Evolutionary conservation across 305 asterid genomes (phyloP).

Genomic region (Fraxinus greggii): DNA sequence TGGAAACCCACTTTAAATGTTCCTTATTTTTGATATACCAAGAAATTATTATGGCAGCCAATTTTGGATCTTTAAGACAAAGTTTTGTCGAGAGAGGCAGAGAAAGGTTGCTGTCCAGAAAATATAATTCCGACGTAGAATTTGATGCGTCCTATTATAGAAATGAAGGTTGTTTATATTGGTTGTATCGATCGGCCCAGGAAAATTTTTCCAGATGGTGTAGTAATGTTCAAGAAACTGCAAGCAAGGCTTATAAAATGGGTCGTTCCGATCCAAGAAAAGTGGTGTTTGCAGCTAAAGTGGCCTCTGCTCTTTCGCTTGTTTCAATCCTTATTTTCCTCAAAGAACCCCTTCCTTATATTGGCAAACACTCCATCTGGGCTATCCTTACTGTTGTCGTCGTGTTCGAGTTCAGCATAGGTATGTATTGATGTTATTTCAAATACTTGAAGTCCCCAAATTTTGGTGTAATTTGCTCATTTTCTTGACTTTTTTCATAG

Average conservation of each 20-base stretch:
- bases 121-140: constrained; percentile 45
- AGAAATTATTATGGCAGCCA: constrained; percentile 36
- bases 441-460: not conserved
- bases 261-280: constrained; percentile 87
- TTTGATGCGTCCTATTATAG: constrained; percentile 29
- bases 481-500: constrained; percentile 16
- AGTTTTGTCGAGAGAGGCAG: constrained; percentile 60
- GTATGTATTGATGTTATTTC: constrained; percentile 26
- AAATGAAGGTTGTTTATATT: constrained; percentile 32
- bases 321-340: constrained; percentile 75
- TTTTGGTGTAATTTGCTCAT: not conserved
- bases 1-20: not conserved
- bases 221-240: constrained; percentile 23
- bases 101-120: constrained; percentile 49
- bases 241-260: constrained; percentile 44
- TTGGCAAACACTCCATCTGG: constrained; percentile 68
- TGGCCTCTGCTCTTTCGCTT: constrained; percentile 63
- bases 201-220: constrained; percentile 30
- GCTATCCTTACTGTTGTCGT: constrained; percentile 91
- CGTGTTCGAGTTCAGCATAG: constrained; percentile 87
- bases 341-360: constrained; percentile 59
- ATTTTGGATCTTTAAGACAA: constrained; percentile 55
- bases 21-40: not conserved
- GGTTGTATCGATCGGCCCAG: constrained; percentile 26
- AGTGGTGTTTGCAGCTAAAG: constrained; percentile 65